Conservation (phyloP, 345 rosid species). For the Pistacia vera region DNA sequence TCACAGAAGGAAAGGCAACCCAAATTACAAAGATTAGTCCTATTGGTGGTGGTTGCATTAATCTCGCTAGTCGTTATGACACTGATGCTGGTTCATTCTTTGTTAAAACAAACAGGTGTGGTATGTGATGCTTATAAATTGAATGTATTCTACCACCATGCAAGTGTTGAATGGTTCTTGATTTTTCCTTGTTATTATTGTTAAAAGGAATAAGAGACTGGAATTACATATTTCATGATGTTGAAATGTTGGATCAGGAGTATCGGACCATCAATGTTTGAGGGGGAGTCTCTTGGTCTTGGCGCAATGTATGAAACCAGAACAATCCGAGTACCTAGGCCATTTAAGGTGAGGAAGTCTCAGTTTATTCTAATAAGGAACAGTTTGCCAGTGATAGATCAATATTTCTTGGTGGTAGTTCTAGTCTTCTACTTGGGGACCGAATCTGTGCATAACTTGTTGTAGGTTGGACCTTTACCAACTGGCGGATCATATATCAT, state of each 20-base stretch:
- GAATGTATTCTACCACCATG: constrained; percentile 2
- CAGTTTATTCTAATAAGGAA: background rate
- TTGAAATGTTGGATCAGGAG: constrained; percentile 47
- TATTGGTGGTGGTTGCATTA: constrained; percentile 94
- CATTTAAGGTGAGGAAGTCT: constrained; percentile 62
- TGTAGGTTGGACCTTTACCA: constrained; percentile 76
- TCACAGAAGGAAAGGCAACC: constrained; percentile 82
- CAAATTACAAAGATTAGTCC: constrained; percentile 65
- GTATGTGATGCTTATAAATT: background rate
- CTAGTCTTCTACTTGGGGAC: background rate
- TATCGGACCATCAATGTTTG: constrained; percentile 84
- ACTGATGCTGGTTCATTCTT: constrained; percentile 87
- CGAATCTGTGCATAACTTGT: constrained; percentile 11
- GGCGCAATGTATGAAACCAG: constrained; percentile 79
- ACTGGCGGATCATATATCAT: constrained; percentile 86
- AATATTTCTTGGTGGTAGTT: background rate
- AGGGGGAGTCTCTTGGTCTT: constrained; percentile 91
- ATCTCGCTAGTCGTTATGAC: constrained; percentile 69
- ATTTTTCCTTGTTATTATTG: background rate
- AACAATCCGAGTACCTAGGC: constrained; percentile 81
- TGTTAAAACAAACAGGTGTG: constrained; percentile 84
- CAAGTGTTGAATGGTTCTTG: background rate
- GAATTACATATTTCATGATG: constrained; percentile 17
- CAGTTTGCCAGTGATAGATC: background rate
- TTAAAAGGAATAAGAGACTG: constrained; percentile 12